Evolutionary conservation across 208 protist species (phyloP).

Genomic region (Leishmania braziliensis): DNA sequence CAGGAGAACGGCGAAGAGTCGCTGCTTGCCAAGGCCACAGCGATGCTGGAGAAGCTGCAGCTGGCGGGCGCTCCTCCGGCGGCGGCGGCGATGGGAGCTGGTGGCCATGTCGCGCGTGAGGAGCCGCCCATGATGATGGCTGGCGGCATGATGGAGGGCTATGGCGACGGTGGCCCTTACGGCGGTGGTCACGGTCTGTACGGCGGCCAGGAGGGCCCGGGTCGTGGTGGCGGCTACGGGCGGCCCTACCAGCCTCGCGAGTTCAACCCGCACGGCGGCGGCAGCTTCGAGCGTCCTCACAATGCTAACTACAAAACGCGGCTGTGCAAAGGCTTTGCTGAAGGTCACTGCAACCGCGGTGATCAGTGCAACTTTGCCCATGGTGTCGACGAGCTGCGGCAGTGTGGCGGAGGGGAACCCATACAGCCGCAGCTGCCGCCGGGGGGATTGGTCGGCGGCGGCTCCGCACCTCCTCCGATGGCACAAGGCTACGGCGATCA

Average conservation of each 20-base stretch:
- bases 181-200: neutral
- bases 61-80: conserved; percentile 21
- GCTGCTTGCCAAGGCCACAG: conserved; percentile 55
- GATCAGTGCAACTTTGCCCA: conserved; percentile 86
- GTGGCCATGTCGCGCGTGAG: neutral
- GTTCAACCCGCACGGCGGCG: conserved; percentile 7
- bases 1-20: conserved; percentile 68
- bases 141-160: conserved; percentile 17
- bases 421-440: neutral
- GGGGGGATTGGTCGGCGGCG: neutral
- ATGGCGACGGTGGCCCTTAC: conserved; percentile 8
- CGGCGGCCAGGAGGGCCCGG: neutral
- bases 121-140: conserved; percentile 14
- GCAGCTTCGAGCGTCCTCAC: conserved; percentile 5
- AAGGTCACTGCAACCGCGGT: conserved; percentile 72
- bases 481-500: conserved; percentile 7
- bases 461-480: conserved; percentile 1
- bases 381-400: conserved; percentile 59
- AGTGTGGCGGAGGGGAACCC: conserved; percentile 4
- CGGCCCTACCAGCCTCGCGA: conserved; percentile 7
- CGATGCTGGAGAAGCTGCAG: conserved; percentile 60
- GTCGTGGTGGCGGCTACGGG: conserved; percentile 8
- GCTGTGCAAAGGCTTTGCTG: conserved; percentile 72
- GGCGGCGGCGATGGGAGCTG: conserved; percentile 7
- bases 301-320: conserved; percentile 67